Evolutionary conservation across 257 asterid genomes (phyloP).

Genomic region (Echites panduratus): DNA sequence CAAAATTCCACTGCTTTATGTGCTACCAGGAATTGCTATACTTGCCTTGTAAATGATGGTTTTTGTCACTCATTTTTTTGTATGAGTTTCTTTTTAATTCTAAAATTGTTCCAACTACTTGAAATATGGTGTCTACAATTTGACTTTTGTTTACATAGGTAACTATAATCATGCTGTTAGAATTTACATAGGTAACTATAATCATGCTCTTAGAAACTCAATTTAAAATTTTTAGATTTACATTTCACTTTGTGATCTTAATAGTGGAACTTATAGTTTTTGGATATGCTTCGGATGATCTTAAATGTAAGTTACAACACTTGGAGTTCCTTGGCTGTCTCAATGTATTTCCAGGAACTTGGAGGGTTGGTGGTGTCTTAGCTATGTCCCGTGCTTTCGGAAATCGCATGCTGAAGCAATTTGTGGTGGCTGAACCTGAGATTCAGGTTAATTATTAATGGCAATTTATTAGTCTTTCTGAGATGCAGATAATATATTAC

Average conservation of each 20-base stretch:
- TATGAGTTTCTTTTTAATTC: not conserved
- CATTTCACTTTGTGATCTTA: not conserved
- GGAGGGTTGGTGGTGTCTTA: conserved; percentile 99
- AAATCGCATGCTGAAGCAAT: conserved; percentile 93
- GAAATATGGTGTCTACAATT: not conserved
- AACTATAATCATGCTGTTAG: not conserved
- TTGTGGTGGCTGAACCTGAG: conserved; percentile 97
- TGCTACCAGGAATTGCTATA: not conserved
- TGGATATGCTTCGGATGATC: conserved; percentile 4
- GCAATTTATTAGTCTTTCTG: not conserved
- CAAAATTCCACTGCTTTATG: not conserved
- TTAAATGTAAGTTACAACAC: not conserved
- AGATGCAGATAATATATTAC: not conserved
- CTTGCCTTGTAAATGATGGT: not conserved
- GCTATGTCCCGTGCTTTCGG: conserved; percentile 99
- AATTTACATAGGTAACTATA: not conserved
- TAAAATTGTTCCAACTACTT: not conserved
- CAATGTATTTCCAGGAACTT: conserved; percentile 59
- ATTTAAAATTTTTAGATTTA: not conserved
- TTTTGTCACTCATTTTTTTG: not conserved
- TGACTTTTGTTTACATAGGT: not conserved
- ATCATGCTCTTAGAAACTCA: not conserved
- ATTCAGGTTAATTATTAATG: conserved; percentile 61
- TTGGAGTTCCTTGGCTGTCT: not conserved
- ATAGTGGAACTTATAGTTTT: not conserved